Percentiles rank a stretch among this genome's conserved stretches.
Evolutionary conservation across 1,139 yeast species (phyloP).

Genomic region (Geotrichum histeridarum): DNA sequence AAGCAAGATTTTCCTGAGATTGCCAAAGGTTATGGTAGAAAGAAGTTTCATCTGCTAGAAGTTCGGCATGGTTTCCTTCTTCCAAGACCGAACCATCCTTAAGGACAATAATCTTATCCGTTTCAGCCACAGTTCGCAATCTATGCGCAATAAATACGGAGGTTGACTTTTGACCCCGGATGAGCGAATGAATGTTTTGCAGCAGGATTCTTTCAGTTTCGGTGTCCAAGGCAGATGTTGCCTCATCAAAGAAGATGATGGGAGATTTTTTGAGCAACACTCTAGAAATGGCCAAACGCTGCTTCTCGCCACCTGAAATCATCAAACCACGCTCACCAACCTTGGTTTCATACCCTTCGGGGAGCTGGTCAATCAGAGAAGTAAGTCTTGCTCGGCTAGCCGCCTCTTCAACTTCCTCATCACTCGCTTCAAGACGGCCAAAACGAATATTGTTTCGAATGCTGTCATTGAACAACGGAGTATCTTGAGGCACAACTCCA

Average conservation of each 20-base stretch:
- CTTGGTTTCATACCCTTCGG: constrained; percentile 76
- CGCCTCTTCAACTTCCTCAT: constrained; percentile 62
- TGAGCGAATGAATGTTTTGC: constrained; percentile 61
- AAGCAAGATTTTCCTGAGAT: constrained; percentile 64
- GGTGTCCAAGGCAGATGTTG: constrained; percentile 93
- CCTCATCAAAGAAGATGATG: constrained; percentile 92
- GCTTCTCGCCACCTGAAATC: constrained; percentile 99
- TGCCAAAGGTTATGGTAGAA: constrained; percentile 81
- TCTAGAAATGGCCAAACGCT: constrained; percentile 88
- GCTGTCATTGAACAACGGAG: constrained; percentile 90
- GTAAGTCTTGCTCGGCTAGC: constrained; percentile 68
- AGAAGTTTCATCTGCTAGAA: constrained; percentile 51
- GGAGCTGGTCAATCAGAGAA: constrained; percentile 59
- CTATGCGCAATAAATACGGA: constrained; percentile 92
- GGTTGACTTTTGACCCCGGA: constrained; percentile 56
- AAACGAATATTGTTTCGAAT: constrained; percentile 82
- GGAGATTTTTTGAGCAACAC: constrained; percentile 78
- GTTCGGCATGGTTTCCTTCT: constrained; percentile 71
- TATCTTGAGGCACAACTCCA: constrained; percentile 97
- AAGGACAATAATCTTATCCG: constrained; percentile 87
- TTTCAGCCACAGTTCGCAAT: constrained; percentile 86
- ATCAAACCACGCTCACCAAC: constrained; percentile 99
- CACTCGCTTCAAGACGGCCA: constrained; percentile 71
- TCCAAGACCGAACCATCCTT: constrained; percentile 75
- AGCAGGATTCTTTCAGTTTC: constrained; percentile 87